Evolutionary conservation across 352 stramenopile genomes (phyloP), one percentile per base, ranked within the genome.

Genomic region (Globisporangium cylindrosporum): DNA sequence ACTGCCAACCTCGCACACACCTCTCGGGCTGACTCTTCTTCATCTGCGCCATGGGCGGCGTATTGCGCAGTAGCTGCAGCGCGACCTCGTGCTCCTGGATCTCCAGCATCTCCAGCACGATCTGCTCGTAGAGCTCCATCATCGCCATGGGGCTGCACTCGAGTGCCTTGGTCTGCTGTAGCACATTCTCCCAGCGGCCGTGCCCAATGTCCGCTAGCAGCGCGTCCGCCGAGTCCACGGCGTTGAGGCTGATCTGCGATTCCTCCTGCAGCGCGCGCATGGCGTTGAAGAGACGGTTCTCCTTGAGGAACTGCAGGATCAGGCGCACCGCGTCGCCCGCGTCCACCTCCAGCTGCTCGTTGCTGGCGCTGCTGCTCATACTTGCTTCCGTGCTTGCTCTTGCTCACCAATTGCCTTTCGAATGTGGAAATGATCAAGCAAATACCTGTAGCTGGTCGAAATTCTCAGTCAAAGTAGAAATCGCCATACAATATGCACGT

Each of bases 301-400:
- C 94, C 62, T 93, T 84, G 43, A 97, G 82, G 64, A 97, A 98
- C 78, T 98, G 91, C 69, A 97, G 84, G 62, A 98, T 92, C 29
- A 98, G 77, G 27, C 91, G 88, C 62, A 98, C 80, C 57, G 92
- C 86, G 65, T 98, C 92, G 66, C 81, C 74, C 18, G 82, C 78
- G 59, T 88, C 78, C 55, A 92, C 80, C 58, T 92, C 81, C 38
- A 91, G 69, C 68, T 85, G 77, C 53, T 65, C 60, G 18, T 51
- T 51, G 43, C 7, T 36, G 22, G 54, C 27, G 54, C 54, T 43
- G 29, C 55, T 60, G 59, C 18, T 75, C 54, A 49, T 58, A 27
- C 41, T 68, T 68, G 34, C 3, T 53, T 51, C 14, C 4, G 1
- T 63, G 12, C 14, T 63, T 51, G 43, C 29, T 64, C 18, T 56